These are phyloP conservation scores for Papiliotrema nemorosa DNA, from an alignment of 1,284 basidiomycete genomes.

Conservation along the genomic window DNA sequence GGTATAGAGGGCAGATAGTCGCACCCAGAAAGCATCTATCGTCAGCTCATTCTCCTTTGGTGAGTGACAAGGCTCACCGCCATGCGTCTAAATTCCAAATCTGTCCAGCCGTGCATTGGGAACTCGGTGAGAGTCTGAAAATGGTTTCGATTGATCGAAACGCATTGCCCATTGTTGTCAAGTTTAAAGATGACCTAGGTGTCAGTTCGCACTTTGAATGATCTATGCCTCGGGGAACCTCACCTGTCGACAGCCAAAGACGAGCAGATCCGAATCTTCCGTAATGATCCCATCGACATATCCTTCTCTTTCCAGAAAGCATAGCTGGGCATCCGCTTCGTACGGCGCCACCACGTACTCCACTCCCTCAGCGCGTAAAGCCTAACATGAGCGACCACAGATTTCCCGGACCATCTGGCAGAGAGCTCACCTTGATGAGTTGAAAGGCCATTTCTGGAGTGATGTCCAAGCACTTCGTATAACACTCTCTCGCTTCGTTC, in stretches of 20 bases:
- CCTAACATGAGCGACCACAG: conserved; percentile 56
- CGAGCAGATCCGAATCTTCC: conserved; percentile 96
- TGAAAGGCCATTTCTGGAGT: conserved; percentile 97
- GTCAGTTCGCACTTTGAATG: neutral
- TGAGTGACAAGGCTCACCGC: conserved; percentile 52
- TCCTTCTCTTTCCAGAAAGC: conserved; percentile 80
- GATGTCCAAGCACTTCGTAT: conserved; percentile 89
- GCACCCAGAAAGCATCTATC: conserved; percentile 84
- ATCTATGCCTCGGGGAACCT: conserved; percentile 36
- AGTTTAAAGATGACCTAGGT: conserved; percentile 66
- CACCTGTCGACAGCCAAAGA: conserved; percentile 87
- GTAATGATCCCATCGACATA: conserved; percentile 90
- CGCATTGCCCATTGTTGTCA: conserved; percentile 71
- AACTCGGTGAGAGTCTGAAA: conserved; percentile 71
- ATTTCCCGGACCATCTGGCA: neutral
- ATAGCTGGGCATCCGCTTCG: conserved; percentile 96
- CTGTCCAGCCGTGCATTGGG: conserved; percentile 82
- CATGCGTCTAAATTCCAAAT: conserved; percentile 87
- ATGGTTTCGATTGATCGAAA: conserved; percentile 71
- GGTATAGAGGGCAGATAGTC: conserved; percentile 97
- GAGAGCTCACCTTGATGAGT: conserved; percentile 79
- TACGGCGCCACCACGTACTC: conserved; percentile 94
- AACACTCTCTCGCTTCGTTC: conserved; percentile 78
- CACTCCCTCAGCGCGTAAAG: conserved; percentile 71
- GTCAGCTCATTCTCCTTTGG: neutral